Base-by-base conservation (phyloP, 805 yeast genomes). In the Yarrowia hollandica region DNA sequence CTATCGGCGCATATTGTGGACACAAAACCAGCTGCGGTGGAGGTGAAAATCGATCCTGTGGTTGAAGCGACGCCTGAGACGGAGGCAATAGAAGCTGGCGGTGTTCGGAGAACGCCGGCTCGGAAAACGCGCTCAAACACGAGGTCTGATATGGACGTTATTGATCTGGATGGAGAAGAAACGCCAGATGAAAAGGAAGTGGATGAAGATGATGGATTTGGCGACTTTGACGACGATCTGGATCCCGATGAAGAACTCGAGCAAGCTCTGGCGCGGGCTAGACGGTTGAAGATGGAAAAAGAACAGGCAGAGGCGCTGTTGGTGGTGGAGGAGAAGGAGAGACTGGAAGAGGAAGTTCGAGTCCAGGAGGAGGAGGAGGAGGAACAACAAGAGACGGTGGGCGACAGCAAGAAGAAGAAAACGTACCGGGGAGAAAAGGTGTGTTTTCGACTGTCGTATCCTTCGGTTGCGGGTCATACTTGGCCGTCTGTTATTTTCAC, bases 381-480 rank as follows among this genome's bases (percentile, higher is more conserved):
- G 9, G 11, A 10, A 3, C 12, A 26, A 5, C 12, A 26, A 6
- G 30, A 10, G 9, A 10, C 30, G 9, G 30, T 26, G 30, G 8
- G 2, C 2, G 19, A 19, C 25, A 12, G 3, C 6, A 44, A 30
- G 16, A 42, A 44, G 15, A 18, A 16, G 6, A 44, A 44, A 21
- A 19, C 18, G 4, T 28, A 44, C 10, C 16, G 54, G 18, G 54
- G 54, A 9, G 37, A 44, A n/a, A 44, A 44, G 11, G 54, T 44
- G 35, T 28, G 35, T 19, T 44, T 44, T 7, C 16, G 37, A n/a
- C 26, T 44, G 11, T 10, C 19, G n/a, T 44, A 30, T 31, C 54
- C 54, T 0, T 5, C 19, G 2, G 18, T 44, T 6, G 54, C 19
- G 5, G 54, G 37, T 5, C 23, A 30, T 11, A 5, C 37, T 0